phyloP scores from a whole-genome alignment of 345 rosid genomes.

The Salix exigua region DNA sequence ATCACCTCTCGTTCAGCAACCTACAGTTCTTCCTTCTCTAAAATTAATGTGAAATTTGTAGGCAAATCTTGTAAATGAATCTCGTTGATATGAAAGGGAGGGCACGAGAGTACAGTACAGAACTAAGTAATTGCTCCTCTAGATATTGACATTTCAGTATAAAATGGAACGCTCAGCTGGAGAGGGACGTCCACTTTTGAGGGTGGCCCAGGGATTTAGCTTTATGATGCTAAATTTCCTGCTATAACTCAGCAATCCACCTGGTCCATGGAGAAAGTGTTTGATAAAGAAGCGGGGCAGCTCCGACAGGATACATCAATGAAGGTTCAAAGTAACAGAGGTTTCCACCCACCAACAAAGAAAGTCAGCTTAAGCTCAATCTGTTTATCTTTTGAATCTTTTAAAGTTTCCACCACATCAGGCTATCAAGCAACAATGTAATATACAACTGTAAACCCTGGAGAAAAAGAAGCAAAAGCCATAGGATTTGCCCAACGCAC shows the following conservation, averaged over 20 bases:
- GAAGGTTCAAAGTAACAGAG: neutral
- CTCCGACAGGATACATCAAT: neutral
- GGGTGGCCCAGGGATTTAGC: neutral
- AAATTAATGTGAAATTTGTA: too few relatives aligned
- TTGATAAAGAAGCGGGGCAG: neutral
- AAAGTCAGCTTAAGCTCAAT: neutral
- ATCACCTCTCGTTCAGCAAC: neutral
- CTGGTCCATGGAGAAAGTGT: neutral
- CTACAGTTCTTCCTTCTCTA: neutral
- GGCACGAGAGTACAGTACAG: neutral
- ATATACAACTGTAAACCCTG: neutral
- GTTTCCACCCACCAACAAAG: neutral
- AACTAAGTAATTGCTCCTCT: neutral
- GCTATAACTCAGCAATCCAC: neutral
- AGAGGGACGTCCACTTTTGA: neutral
- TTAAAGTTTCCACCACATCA: neutral
- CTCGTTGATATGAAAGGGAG: too few relatives aligned
- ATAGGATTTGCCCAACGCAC: neutral
- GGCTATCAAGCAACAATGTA: neutral
- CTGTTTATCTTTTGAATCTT: neutral
- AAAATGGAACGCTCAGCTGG: neutral
- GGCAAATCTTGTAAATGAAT: too few relatives aligned
- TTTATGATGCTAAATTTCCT: neutral
- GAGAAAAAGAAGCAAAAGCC: neutral
- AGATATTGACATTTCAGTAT: too few relatives aligned